Evolutionary conservation across 352 stramenopile genomes (phyloP).

Genomic region (Peronospora tabacina): DNA sequence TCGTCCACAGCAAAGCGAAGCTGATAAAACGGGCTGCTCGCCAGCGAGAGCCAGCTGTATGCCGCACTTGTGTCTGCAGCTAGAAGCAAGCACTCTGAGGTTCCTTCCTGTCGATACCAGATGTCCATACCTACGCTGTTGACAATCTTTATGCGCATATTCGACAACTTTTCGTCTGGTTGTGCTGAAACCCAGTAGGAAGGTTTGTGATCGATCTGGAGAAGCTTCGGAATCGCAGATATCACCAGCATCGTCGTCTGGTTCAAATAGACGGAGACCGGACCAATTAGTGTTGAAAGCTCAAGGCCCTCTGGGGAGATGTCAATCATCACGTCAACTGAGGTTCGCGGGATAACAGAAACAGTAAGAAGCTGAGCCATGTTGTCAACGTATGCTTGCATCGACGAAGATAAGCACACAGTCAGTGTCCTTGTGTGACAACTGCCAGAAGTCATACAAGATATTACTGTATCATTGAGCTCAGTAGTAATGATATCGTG

Average conservation of each 20-base stretch:
- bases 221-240: slow-evolving; percentile 43
- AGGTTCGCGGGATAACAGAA: slow-evolving; percentile 49
- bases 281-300: slow-evolving; percentile 45
- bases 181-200: background rate
- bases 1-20: slow-evolving; percentile 49
- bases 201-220: slow-evolving; percentile 12
- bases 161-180: slow-evolving; percentile 29
- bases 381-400: slow-evolving; percentile 65
- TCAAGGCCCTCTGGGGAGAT: slow-evolving; percentile 24
- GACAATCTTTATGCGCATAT: slow-evolving; percentile 51
- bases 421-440: slow-evolving; percentile 18
- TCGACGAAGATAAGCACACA: slow-evolving; percentile 31
- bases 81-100: slow-evolving; percentile 43
- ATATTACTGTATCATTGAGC: slow-evolving; percentile 37
- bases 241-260: slow-evolving; percentile 65
- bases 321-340: slow-evolving; percentile 37
- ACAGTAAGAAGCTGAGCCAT: slow-evolving; percentile 64
- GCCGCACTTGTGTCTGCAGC: slow-evolving; percentile 20
- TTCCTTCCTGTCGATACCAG: slow-evolving; percentile 63
- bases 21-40: slow-evolving; percentile 37
- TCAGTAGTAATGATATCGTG: slow-evolving; percentile 56
- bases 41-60: slow-evolving; percentile 71
- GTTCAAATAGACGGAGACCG: slow-evolving; percentile 51
- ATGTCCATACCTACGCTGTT: slow-evolving; percentile 40
- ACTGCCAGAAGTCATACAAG: slow-evolving; percentile 24